Percentiles rank a stretch among this genome's conserved stretches.
Evolutionary conservation across 257 asterid genomes (phyloP).

Genomic region (Paraleonurus japonicus): DNA sequence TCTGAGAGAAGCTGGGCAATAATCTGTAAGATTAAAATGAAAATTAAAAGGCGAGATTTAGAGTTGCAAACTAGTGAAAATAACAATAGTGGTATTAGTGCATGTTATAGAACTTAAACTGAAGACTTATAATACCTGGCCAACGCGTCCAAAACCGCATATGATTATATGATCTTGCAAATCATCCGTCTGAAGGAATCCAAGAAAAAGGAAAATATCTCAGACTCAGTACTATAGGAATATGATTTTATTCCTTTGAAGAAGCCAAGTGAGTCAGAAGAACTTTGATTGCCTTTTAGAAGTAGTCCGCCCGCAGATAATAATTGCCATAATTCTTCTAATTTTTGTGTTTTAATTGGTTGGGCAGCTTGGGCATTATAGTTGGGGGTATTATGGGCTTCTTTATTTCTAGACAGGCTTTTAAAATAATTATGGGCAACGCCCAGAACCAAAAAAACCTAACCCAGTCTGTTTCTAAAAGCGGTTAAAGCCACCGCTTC

Average conservation of each 20-base stretch:
- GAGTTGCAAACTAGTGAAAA: conserved; percentile 8
- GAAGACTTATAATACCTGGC: conserved; percentile 63
- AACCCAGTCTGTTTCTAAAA: background rate
- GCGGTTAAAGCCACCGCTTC: background rate
- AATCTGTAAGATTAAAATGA: conserved; percentile 54
- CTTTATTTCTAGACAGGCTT: background rate
- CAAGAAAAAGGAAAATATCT: conserved; percentile 22
- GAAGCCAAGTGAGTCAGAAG: background rate
- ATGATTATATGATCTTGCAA: conserved; percentile 96
- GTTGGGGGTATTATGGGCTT: background rate
- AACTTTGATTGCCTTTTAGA: background rate
- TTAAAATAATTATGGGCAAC: background rate
- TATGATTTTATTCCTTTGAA: background rate
- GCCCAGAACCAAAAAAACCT: background rate
- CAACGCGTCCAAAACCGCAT: conserved; percentile 99
- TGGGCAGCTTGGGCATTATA: background rate
- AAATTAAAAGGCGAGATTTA: background rate
- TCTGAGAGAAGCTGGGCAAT: conserved; percentile 99
- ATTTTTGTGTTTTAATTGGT: background rate
- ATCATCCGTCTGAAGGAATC: conserved; percentile 83
- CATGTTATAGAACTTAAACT: conserved; percentile 2
- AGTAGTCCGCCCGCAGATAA: background rate
- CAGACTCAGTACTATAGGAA: conserved; percentile 25
- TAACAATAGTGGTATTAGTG: background rate
- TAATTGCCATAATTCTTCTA: background rate